Conservation (phyloP, 139 green algal species). For the Tetradesmus lagerheimii region DNA sequence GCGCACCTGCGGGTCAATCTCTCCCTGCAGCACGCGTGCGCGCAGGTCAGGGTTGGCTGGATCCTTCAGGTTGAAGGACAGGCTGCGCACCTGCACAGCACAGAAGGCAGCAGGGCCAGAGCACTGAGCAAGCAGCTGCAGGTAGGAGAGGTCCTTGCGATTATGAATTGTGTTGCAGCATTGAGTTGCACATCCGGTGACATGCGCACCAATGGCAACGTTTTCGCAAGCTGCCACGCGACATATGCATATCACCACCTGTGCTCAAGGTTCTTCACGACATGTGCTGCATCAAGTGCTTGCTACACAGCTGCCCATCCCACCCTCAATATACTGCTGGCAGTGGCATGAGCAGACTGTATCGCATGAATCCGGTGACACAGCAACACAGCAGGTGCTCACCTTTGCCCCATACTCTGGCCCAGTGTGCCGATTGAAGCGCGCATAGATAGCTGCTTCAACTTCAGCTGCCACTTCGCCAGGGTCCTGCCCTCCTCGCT, state of each 20-base stretch:
- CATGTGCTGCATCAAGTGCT: too few relatives aligned
- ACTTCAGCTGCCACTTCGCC: slow-evolving; percentile 34
- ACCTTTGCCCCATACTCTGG: slow-evolving; percentile 38
- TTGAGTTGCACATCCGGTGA: too few relatives aligned
- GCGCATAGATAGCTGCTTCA: slow-evolving; percentile 18
- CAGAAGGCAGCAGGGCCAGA: not conserved
- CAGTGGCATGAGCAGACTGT: too few relatives aligned
- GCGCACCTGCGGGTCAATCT: slow-evolving; percentile 48
- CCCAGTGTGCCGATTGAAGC: not conserved
- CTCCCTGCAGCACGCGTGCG: slow-evolving; percentile 60
- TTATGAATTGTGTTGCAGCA: too few relatives aligned
- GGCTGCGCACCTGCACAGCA: slow-evolving; percentile 81
- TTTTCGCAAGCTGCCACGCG: too few relatives aligned
- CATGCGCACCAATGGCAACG: too few relatives aligned
- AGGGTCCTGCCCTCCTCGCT: slow-evolving; percentile 15
- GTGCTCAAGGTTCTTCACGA: too few relatives aligned
- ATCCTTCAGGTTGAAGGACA: slow-evolving; percentile 98
- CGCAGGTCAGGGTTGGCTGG: slow-evolving; percentile 78
- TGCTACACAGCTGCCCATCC: too few relatives aligned
- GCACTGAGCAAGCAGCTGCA: not conserved
- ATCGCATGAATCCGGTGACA: not conserved
- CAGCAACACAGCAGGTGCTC: not conserved
- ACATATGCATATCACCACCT: too few relatives aligned
- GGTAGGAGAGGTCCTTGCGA: too few relatives aligned
- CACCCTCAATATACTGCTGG: too few relatives aligned